Evolutionary conservation across 108 stramenopile species (phyloP).

Genomic region (Cylindrotheca closterium): DNA sequence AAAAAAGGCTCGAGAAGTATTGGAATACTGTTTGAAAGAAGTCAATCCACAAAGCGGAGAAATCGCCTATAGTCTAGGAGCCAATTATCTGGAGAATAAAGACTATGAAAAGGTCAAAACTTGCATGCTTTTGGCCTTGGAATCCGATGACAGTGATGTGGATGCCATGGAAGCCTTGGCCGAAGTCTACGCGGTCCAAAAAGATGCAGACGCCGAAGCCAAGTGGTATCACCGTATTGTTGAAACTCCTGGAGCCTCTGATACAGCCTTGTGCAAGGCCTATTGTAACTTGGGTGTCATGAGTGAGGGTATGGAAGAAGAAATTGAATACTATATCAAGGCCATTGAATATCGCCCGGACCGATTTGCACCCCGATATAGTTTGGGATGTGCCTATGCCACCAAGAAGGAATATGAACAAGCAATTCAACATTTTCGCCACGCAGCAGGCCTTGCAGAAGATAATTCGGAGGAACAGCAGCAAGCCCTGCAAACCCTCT

Average conservation of each 20-base stretch:
- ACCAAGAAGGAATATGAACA: slow-evolving; percentile 28
- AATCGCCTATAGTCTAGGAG: slow-evolving; percentile 40
- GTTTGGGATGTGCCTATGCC: slow-evolving; percentile 43
- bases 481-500: slow-evolving; percentile 31
- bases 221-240: slow-evolving; percentile 24
- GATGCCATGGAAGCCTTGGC: slow-evolving; percentile 37
- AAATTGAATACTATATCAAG: slow-evolving; percentile 41
- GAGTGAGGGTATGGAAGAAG: slow-evolving; percentile 27
- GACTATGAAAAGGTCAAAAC: slow-evolving; percentile 29
- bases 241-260: slow-evolving; percentile 33
- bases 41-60: slow-evolving; percentile 43
- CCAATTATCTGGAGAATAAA: slow-evolving; percentile 18
- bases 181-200: slow-evolving; percentile 15
- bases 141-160: slow-evolving; percentile 38
- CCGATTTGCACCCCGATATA: slow-evolving; percentile 33
- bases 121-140: slow-evolving; percentile 35
- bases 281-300: slow-evolving; percentile 49
- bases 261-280: slow-evolving; percentile 21
- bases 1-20: slow-evolving; percentile 33
- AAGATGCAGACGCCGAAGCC: slow-evolving; percentile 19
- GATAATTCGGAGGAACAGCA: slow-evolving; percentile 13
- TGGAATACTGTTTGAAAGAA: slow-evolving; percentile 41
- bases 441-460: slow-evolving; percentile 17
- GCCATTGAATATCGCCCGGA: slow-evolving; percentile 21
- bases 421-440: slow-evolving; percentile 28